These are phyloP conservation scores for Asterionellopsis glacialis DNA, from an alignment of 108 stramenopile species.

Conservation along the genomic window DNA sequence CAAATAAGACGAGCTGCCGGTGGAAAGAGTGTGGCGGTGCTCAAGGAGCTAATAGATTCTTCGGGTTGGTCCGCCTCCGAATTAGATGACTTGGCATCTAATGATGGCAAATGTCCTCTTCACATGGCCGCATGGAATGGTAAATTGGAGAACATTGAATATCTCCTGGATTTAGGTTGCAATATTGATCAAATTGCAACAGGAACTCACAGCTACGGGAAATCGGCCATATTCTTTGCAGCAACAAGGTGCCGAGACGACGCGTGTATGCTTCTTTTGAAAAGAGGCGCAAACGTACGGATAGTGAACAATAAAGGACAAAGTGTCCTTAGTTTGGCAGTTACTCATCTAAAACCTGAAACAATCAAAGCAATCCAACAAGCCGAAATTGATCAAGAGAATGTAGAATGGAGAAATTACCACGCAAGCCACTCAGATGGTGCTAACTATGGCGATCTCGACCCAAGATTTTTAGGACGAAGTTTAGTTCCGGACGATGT, in stretches of 20 bases:
- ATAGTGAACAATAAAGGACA: slow-evolving; percentile 91
- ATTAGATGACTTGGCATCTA: not conserved
- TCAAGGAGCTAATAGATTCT: not conserved
- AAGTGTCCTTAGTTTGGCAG: slow-evolving; percentile 53
- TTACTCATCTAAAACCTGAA: slow-evolving; percentile 26
- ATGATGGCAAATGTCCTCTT: slow-evolving; percentile 33
- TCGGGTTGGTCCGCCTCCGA: not conserved
- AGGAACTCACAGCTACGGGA: slow-evolving; percentile 61
- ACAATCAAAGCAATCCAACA: slow-evolving; percentile 18
- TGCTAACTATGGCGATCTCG: slow-evolving; percentile 63
- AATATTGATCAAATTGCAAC: slow-evolving; percentile 43
- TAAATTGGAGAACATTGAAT: slow-evolving; percentile 33
- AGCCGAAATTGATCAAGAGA: slow-evolving; percentile 4
- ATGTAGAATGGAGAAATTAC: slow-evolving; percentile 30
- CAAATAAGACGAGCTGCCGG: not conserved
- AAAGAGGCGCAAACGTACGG: slow-evolving; percentile 33
- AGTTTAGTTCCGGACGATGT: slow-evolving; percentile 38
- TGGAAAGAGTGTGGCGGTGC: not conserved
- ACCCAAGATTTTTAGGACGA: slow-evolving; percentile 24
- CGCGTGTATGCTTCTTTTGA: slow-evolving; percentile 43
- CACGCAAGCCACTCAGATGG: slow-evolving; percentile 55
- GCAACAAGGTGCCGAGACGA: slow-evolving; percentile 58
- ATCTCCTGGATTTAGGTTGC: slow-evolving; percentile 30
- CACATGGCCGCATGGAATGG: slow-evolving; percentile 84
- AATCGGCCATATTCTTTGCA: slow-evolving; percentile 81